Evolutionary conservation across 78 protist genomes (phyloP).

Genomic region (slime mould (Dictyostelium discoideum)): DNA sequence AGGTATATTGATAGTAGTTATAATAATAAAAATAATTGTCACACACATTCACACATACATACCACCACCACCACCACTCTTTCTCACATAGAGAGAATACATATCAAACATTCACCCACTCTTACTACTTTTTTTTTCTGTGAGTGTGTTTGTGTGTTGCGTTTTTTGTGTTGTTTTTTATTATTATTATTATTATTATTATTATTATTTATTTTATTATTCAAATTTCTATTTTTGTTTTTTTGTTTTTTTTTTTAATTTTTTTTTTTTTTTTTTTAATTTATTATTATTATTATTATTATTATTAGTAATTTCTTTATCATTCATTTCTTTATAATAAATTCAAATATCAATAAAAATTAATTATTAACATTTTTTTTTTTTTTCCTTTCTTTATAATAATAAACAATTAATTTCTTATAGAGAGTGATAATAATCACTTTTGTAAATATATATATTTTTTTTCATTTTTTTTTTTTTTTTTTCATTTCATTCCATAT

Average conservation of each 20-base stretch:
- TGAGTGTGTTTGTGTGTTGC: background rate
- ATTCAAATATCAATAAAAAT: background rate
- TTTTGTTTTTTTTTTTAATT: background rate
- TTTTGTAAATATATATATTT: background rate
- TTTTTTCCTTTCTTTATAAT: too few relatives aligned
- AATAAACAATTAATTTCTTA: background rate
- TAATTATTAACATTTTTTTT: background rate
- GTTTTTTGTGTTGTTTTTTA: background rate
- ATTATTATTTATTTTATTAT: background rate
- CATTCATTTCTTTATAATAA: background rate
- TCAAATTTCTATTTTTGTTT: background rate
- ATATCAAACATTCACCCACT: background rate
- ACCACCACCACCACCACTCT: background rate
- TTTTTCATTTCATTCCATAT: background rate
- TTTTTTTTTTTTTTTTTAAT: background rate
- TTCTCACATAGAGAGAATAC: too few relatives aligned
- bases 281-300: background rate
- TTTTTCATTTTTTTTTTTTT: background rate
- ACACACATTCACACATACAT: background rate
- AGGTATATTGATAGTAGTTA: background rate
- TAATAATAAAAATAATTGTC: background rate
- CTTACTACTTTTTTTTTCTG: background rate
- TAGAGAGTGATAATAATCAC: background rate
- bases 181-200: background rate
- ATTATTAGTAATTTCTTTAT: background rate